Base-by-base conservation (phyloP, 2,329 filamentous ascomycete species). In the Scorias spongiosa region DNA sequence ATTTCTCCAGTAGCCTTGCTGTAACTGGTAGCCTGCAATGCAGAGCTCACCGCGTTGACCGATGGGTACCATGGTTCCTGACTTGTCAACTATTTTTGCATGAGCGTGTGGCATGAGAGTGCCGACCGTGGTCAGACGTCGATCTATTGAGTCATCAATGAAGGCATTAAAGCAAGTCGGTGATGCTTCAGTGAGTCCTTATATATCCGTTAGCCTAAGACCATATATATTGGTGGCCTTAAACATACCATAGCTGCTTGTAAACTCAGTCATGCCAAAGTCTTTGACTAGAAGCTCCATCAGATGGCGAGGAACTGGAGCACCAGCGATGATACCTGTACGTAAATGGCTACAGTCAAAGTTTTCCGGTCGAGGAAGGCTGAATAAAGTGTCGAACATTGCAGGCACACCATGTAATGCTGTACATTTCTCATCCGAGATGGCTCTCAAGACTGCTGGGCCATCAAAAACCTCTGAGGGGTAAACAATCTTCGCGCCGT, bases 101-200 rank as follows among this genome's bases (percentile, higher is more conserved):
- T 37, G 12, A n/a, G 34, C 12, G 34, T n/a, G 12, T n/a, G 34
- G 34, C 12, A 37, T n/a, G 12, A n/a, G 12, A 37, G 34, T 17
- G 17, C 30, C 17, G 34, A 37, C 84, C 0, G 82, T 87, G 2
- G 74, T 76, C 20, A 88, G 66, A 32, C 81, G 71, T 34, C 69
- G 71, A 49, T 78, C 67, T 41, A 86, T 73, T 1, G 76, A 72
- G 59, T 26, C 20, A 26, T 26, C 20, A 4, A 26, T 26, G 54
- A 82, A 80, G 10, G 84, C 80, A 53, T 86, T 88, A 68, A 88
- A 88, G 62, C 81, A 84, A 0, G 82, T 86, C 0, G 84, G 84
- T 2, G 76, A 81, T 1, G 84, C 80, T 64, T 89, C 84, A 0
- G 84, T 89, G 39, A 89, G 68, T 1, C 20, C 20, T 26, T 3